Conservation (phyloP, 257 asterid species). For the Prunella vulgaris region DNA sequence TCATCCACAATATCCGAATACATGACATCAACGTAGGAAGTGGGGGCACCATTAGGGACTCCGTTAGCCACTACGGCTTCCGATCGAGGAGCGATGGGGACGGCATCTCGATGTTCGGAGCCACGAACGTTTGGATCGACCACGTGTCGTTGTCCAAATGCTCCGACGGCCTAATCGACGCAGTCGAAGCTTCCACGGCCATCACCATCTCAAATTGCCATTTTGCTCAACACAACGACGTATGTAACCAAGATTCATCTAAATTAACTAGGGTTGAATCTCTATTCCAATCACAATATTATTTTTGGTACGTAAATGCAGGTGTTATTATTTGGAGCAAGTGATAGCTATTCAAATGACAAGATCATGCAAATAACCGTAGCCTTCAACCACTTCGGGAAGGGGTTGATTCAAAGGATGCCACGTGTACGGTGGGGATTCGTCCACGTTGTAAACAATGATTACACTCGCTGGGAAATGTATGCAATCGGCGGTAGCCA, state of each 20-base stretch:
- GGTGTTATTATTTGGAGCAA: conserved; percentile 65
- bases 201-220: conserved; percentile 66
- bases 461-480: conserved; percentile 56
- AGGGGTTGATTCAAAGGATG: conserved; percentile 53
- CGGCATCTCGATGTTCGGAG: conserved; percentile 46
- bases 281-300: not conserved
- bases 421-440: conserved; percentile 57
- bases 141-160: conserved; percentile 53
- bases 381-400: conserved; percentile 65
- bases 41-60: conserved; percentile 59
- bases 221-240: conserved; percentile 49
- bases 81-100: conserved; percentile 51
- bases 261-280: not conserved
- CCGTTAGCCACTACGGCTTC: conserved; percentile 32
- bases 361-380: conserved; percentile 54
- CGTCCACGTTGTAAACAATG: conserved; percentile 51
- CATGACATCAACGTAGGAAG: conserved; percentile 34
- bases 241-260: not conserved
- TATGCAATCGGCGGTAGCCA: conserved; percentile 77
- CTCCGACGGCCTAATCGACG: conserved; percentile 57
- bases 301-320: conserved; percentile 7
- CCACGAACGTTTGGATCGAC: conserved; percentile 54
- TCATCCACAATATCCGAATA: conserved; percentile 42
- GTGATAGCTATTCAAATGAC: conserved; percentile 32
- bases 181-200: conserved; percentile 48